phyloP scores from a whole-genome alignment of 2,329 filamentous ascomycete genomes.

The Ilyonectria mors-panacis region DNA sequence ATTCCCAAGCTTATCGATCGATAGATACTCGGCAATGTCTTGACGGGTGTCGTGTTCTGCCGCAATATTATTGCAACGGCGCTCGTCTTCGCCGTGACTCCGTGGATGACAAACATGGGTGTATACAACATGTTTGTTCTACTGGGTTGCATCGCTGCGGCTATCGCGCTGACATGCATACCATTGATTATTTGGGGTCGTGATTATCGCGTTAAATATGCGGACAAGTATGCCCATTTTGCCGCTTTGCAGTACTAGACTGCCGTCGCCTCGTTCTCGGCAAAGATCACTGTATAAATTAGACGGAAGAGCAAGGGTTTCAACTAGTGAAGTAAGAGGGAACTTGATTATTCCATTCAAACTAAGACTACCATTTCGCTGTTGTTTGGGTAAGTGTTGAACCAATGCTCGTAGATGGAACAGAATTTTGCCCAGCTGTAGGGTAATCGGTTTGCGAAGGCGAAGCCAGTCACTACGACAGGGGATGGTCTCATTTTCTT shows the following conservation, averaged over 20 bases:
- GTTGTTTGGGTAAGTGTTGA: no score
- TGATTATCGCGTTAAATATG: conserved; percentile 22
- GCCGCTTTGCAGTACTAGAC: conserved; percentile 32
- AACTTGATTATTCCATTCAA: no score
- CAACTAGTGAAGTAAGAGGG: no score
- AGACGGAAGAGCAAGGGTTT: no score
- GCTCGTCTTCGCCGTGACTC: conserved; percentile 33
- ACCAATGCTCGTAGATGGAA: no score
- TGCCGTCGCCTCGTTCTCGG: no score
- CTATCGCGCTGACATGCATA: conserved; percentile 31
- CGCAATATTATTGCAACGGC: conserved; percentile 35
- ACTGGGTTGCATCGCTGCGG: conserved; percentile 27
- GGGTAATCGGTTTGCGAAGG: no score
- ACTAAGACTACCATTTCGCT: no score
- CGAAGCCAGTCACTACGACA: no score
- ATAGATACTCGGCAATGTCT: conserved; percentile 34
- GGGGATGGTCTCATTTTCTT: no score
- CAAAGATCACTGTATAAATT: background rate
- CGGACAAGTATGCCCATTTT: conserved; percentile 32
- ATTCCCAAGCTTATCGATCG: background rate
- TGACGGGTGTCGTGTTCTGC: conserved; percentile 36
- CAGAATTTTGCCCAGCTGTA: no score
- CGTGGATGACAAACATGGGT: conserved; percentile 36
- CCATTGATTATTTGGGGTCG: conserved; percentile 38
- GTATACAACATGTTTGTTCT: conserved; percentile 38